Base-by-base conservation (phyloP, 169 alveolate species). In the Blepharisma undulans region DNA sequence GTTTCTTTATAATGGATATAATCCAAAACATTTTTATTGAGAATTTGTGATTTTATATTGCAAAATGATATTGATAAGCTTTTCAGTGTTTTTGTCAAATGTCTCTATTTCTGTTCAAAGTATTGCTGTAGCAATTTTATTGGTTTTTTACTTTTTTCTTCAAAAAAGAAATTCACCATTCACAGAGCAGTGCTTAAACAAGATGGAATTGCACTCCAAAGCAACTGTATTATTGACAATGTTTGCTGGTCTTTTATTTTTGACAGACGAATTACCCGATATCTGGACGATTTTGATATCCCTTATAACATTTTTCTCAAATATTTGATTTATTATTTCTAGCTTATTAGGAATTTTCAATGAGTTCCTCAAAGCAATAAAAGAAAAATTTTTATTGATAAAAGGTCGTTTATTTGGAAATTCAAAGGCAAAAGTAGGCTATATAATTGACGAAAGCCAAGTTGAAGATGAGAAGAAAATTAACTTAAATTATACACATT, bases 1-100 rank as follows among this genome's bases (percentile, higher is more conserved):
- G 22, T 93, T 93, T 72, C 66, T 93, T 19, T 93, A 61, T 79
- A 78, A 88, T 36, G 95, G 95, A 4, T 93, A 91, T 76, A 87
- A 77, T 21, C 0, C 32, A 21, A 48, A 71, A 79, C 34, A 14
- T 30, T 93, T 36, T 66, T 93, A 80, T 66, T 93, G 95, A 92
- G 95, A 93, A 77, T 76, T 82, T 3, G 82, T 93, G 12, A 85
- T 93, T 30, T 36, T 87, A 79, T 80, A 71, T 25, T 61, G 94
- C 60, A 92, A 92, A 72, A 84, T 92, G 22, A 22, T 66, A 14
- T 10, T 92, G 59, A 84, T 92, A 4, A 33, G 85, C 8, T 36
- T 90, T 18, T 34, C 92, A 19, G 95, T 92, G 8, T 89, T 92
- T 22, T 36, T 92, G 25, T 22, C 29, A 12, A 86, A 22, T 5